A percentile compares a stretch with the other conserved stretches of the same genome.
Conservation (phyloP, 495 filamentous ascomycete species). For the Cairneyella variabilis region DNA sequence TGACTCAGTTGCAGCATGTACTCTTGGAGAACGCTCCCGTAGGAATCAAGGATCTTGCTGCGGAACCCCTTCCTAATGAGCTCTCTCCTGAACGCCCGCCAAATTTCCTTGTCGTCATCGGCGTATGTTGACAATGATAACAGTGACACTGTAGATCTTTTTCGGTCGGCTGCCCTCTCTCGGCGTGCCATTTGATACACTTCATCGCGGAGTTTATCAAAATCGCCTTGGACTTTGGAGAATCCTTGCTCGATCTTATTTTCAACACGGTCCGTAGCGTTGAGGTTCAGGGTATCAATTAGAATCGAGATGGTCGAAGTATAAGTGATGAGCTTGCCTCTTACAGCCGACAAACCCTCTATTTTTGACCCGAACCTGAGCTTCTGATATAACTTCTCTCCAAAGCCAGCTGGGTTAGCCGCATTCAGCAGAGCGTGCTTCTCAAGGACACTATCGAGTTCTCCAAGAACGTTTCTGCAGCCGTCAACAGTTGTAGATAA, state of each 20-base stretch:
- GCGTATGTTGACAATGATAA: constrained; percentile 5
- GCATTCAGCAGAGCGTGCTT: constrained; percentile 1
- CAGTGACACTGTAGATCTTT: neutral
- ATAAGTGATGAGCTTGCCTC: constrained; percentile 13
- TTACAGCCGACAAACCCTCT: constrained; percentile 1
- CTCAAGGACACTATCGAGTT: constrained; percentile 3
- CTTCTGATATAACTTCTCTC: constrained; percentile 7
- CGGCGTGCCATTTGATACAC: neutral
- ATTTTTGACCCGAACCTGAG: constrained; percentile 11
- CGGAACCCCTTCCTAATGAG: constrained; percentile 10
- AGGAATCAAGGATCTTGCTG: constrained; percentile 1
- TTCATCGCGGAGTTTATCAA: constrained; percentile 5
- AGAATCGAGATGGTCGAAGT: constrained; percentile 7
- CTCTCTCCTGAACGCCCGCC: constrained; percentile 12
- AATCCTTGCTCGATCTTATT: constrained; percentile 2
- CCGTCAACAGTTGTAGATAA: constrained; percentile 40
- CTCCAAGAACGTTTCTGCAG: constrained; percentile 39
- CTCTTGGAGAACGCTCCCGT: constrained; percentile 7
- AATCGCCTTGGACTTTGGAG: neutral
- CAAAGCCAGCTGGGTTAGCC: neutral
- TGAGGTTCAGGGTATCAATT: constrained; percentile 1
- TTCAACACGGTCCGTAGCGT: neutral
- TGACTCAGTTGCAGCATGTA: constrained; percentile 14
- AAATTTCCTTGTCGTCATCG: constrained; percentile 2
- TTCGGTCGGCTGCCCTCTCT: neutral